Evolutionary conservation across 2,329 filamentous ascomycete species (phyloP), one percentile per base, ranked within the genome.

Genomic region (Xenoacremonium recifei): DNA sequence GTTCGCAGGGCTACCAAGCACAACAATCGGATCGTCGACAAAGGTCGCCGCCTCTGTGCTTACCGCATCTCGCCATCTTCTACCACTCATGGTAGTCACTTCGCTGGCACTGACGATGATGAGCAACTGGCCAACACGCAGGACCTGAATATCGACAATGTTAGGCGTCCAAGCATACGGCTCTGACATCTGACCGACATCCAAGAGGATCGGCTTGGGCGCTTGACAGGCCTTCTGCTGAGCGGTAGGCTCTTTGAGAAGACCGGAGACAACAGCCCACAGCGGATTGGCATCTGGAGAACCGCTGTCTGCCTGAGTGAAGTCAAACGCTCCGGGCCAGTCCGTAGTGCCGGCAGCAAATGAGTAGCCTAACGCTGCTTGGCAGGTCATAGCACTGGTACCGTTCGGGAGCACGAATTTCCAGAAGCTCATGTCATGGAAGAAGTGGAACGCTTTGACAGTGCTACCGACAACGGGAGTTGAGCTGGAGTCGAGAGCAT

Each of bases 291-390:
- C 62, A 17, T 77, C 78, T 30, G 89, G 84, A n/a, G 79, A 73
- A 21, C 83, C 84, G 1, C 82, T 80, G 50, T 87, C 79, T 51
- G 90, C 91, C 60, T 97, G 92, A 2, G 88, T 93, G 62, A 97
- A 96, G 65, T 97, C 92, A 57, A 96, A 95, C 0, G 82, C 83
- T 1, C 92, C 92, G 0, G 92, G 91, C 5, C 92, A 89, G 62
- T 97, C 92, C 0, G 89, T 88, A 0, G 92, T 97, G 10, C 92
- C 92, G 1, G 88, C 92, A 1, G 92, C 92, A 61, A 97, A 97
- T 0, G 87, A 91, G 61, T 93, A 95, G 5, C 92, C 92, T 45
- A 97, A 70, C 0, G 90, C 89, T 1, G 91, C 91, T 4, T 90
- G 85, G 55, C 92, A 97, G 0, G 91, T 95, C 37, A 69, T 73